Conservation (phyloP, 2,329 filamentous ascomycete genomes). For the Trichophyton schoenleinii region DNA sequence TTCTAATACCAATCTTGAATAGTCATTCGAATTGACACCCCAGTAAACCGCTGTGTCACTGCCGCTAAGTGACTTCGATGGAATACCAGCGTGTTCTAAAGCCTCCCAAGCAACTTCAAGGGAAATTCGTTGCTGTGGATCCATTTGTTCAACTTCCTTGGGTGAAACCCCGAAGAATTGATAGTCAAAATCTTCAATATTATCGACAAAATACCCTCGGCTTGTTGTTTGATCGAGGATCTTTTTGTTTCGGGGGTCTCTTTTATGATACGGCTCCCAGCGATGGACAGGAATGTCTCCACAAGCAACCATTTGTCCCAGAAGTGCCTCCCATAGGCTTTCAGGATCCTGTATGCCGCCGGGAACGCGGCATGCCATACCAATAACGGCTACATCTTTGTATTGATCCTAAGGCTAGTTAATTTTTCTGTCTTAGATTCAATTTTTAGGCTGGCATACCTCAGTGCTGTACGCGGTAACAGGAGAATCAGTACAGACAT, state of each 20-base stretch:
- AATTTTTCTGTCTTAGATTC: neutral
- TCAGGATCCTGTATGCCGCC: neutral
- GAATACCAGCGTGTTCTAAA: conserved; percentile 10
- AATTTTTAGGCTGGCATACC: neutral
- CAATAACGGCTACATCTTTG: conserved; percentile 1
- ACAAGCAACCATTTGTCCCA: neutral
- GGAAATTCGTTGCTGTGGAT: conserved; percentile 15
- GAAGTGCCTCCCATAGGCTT: neutral
- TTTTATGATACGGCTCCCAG: neutral
- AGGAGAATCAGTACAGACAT: neutral
- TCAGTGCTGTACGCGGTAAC: neutral
- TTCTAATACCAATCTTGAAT: conserved; percentile 8
- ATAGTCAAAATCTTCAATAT: conserved; percentile 15
- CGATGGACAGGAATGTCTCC: neutral
- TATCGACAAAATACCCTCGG: neutral
- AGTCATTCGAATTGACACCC: conserved; percentile 8
- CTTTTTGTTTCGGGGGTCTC: neutral
- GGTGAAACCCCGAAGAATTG: conserved; percentile 15
- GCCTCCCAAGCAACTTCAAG: conserved; percentile 16
- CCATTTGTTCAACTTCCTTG: conserved; percentile 14
- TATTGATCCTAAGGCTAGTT: neutral
- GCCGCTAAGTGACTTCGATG: neutral
- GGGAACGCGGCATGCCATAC: conserved; percentile 3
- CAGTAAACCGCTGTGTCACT: conserved; percentile 7
- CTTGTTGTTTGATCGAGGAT: neutral